Evolutionary conservation across 2,329 filamentous ascomycete species (phyloP).

Genomic region (Alternaria incomplexa): DNA sequence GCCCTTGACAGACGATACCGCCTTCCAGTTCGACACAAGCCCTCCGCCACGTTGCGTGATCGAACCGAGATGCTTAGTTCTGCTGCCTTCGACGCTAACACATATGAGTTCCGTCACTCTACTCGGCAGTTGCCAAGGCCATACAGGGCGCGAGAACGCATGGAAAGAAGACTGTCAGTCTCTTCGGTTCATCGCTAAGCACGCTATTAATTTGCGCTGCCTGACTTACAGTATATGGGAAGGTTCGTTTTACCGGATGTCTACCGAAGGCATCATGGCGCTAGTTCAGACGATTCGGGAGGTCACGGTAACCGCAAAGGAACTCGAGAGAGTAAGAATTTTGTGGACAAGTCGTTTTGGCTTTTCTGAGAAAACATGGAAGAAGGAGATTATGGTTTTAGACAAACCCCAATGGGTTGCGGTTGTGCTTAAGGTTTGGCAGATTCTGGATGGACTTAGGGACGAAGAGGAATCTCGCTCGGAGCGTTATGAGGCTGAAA

Average conservation of each 20-base stretch:
- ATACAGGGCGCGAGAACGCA: not conserved
- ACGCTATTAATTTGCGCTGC: not conserved
- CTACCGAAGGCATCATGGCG: not conserved
- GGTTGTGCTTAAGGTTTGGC: not conserved
- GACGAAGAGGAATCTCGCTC: not conserved
- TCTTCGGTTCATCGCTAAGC: not conserved
- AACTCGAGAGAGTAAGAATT: not conserved
- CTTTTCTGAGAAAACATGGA: not conserved
- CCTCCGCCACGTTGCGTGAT: not conserved
- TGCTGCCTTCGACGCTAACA: not conserved
- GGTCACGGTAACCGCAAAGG: not conserved
- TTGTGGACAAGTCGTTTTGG: not conserved
- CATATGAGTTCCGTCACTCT: not conserved
- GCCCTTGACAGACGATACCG: not conserved
- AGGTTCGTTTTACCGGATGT: not conserved
- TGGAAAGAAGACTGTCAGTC: not conserved
- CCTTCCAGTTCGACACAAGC: not conserved
- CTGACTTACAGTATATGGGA: not conserved
- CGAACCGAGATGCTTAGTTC: not conserved
- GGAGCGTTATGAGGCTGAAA: not conserved
- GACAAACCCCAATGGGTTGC: not conserved
- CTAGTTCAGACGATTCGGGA: not conserved
- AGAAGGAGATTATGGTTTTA: not conserved
- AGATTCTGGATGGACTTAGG: not conserved
- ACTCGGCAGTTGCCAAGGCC: not conserved